These are phyloP conservation scores for Cryptosporidium canis DNA, from an alignment of 169 alveolate genomes.

Conservation along the genomic window DNA sequence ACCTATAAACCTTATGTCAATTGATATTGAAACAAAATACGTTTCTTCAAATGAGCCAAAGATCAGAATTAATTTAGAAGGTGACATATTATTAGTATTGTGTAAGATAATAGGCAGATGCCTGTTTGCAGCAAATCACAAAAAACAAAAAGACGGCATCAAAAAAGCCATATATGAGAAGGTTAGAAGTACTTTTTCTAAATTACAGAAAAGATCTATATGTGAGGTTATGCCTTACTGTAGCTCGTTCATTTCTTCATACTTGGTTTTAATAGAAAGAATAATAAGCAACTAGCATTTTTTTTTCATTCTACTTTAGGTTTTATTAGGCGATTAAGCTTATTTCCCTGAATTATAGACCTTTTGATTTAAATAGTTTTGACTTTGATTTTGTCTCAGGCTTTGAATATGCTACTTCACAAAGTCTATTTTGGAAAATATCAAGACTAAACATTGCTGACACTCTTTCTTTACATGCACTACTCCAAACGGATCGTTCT, in stretches of 20 bases:
- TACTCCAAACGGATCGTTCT: constrained; percentile 55
- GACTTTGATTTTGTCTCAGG: background rate
- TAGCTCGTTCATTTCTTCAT: constrained; percentile 29
- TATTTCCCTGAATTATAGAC: background rate
- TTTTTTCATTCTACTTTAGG: background rate
- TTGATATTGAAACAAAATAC: background rate
- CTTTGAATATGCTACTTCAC: constrained; percentile 12
- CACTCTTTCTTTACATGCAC: constrained; percentile 38
- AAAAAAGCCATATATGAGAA: constrained; percentile 6
- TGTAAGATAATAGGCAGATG: constrained; percentile 41
- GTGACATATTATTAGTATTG: constrained; percentile 3
- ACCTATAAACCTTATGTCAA: background rate
- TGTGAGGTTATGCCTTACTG: constrained; percentile 64
- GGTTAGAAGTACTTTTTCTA: background rate
- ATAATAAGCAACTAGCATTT: background rate
- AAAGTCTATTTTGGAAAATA: constrained; percentile 23
- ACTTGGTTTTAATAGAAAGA: background rate
- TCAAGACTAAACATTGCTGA: constrained; percentile 37
- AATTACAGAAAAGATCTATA: constrained; percentile 14
- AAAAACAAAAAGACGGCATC: background rate
- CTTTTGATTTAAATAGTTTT: background rate
- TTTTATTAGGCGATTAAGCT: background rate
- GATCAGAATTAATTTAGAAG: constrained; percentile 26
- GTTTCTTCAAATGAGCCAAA: background rate
- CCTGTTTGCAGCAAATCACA: background rate